A percentile compares a stretch with the other conserved stretches of the same genome.
Evolutionary conservation across 257 asterid species (phyloP).

Genomic region (Galeopsis tetrahit): DNA sequence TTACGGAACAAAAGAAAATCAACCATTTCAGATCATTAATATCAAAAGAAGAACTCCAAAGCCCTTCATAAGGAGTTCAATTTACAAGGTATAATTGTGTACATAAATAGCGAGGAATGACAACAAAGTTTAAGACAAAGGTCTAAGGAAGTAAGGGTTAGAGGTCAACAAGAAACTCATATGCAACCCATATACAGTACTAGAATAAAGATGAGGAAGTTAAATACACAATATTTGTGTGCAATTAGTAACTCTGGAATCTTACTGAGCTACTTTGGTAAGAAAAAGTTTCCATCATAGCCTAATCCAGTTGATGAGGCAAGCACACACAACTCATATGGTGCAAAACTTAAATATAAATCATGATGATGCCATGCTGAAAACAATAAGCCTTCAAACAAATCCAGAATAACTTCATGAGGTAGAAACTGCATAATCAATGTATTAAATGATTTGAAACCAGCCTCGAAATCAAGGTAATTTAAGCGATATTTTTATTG

Average conservation of each 20-base stretch:
- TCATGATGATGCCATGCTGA: background rate
- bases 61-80: background rate
- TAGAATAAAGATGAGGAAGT: conserved; percentile 4
- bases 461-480: conserved; percentile 18
- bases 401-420: background rate
- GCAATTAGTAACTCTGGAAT: conserved; percentile 14
- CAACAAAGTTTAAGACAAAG: conserved; percentile 1
- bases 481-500: conserved; percentile 6
- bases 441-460: background rate
- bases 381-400: conserved; percentile 2
- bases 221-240: conserved; percentile 11
- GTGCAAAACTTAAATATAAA: conserved; percentile 3
- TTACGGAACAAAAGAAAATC: conserved; percentile 2
- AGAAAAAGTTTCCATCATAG: background rate
- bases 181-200: background rate
- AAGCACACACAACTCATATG: background rate
- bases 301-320: conserved; percentile 8
- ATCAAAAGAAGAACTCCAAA: conserved; percentile 13
- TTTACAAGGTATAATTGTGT: background rate
- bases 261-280: background rate
- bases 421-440: conserved; percentile 1
- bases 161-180: conserved; percentile 19
- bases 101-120: background rate
- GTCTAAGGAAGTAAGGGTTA: background rate
- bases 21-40: conserved; percentile 16